A percentile compares a stretch with the other conserved stretches of the same genome.
Evolutionary conservation across 2,329 filamentous ascomycete species (phyloP).

Genomic region (Fusarium liriodendri): DNA sequence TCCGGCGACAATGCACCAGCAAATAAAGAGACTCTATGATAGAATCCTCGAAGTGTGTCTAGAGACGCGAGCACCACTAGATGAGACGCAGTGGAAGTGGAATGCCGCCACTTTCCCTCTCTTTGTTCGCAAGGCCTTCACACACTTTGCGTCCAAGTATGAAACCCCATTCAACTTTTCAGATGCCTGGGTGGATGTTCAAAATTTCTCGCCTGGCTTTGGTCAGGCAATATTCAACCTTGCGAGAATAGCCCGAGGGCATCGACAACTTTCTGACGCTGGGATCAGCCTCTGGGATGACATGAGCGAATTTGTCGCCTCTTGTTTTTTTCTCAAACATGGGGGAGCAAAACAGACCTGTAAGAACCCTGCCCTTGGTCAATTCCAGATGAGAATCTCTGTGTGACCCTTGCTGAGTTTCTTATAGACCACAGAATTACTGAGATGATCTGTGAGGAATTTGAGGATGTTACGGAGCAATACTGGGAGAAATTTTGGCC

Average conservation of each 20-base stretch:
- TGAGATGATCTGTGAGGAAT: accelerated
- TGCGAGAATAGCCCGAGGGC: background rate
- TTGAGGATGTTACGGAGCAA: accelerated
- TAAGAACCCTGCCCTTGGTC: background rate
- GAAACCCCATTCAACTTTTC: background rate
- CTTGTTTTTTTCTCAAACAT: background rate
- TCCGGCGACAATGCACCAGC: background rate
- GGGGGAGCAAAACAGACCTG: background rate
- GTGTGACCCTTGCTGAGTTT: background rate
- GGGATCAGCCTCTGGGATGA: background rate
- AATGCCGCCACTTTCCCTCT: background rate
- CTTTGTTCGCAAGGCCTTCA: background rate
- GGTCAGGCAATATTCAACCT: background rate
- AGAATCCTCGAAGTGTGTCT: accelerated
- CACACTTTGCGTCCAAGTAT: background rate
- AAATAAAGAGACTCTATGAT: accelerated
- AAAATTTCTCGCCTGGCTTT: background rate
- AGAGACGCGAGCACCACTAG: accelerated
- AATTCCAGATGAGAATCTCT: background rate
- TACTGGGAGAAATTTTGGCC: background rate
- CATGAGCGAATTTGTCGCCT: background rate
- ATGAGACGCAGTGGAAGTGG: accelerated
- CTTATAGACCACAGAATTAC: accelerated
- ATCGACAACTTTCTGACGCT: accelerated
- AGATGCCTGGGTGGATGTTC: background rate